A percentile compares a stretch with the other conserved stretches of the same genome.
These are phyloP conservation scores for Epichloe typhina DNA, from an alignment of 2,329 filamentous ascomycete genomes.

Conservation along the genomic window DNA sequence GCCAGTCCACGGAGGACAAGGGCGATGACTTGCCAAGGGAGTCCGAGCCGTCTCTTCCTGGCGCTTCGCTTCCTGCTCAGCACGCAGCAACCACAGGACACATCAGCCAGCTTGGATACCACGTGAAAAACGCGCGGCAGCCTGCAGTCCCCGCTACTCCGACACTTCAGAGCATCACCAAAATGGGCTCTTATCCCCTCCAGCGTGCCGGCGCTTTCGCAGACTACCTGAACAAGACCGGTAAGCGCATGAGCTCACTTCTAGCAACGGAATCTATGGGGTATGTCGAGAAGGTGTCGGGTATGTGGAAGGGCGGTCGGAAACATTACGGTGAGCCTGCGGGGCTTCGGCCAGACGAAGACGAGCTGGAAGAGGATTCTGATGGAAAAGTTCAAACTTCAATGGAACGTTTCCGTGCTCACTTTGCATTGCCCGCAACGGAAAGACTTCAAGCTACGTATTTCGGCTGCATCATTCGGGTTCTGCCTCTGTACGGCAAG, in stretches of 20 bases:
- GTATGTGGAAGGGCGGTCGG: conserved; percentile 87
- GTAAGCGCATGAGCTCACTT: conserved; percentile 68
- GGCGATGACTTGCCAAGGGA: conserved; percentile 7
- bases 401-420: conserved; percentile 72
- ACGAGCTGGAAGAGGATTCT: conserved; percentile 41
- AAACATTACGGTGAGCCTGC: conserved; percentile 67
- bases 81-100: conserved; percentile 29
- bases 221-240: conserved; percentile 65
- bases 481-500: conserved; percentile 87
- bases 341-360: conserved; percentile 39
- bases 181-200: conserved; percentile 61
- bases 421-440: conserved; percentile 76
- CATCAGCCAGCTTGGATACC: conserved; percentile 15
- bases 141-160: conserved; percentile 20
- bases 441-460: conserved; percentile 82
- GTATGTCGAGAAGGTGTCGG: conserved; percentile 91
- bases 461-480: conserved; percentile 82
- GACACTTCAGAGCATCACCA: conserved; percentile 39
- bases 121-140: conserved; percentile 10
- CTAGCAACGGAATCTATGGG: conserved; percentile 88
- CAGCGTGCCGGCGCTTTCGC: conserved; percentile 72
- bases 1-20: conserved; percentile 13
- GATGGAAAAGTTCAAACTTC: conserved; percentile 52
- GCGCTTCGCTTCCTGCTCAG: background rate
- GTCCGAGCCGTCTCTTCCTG: conserved; percentile 6